phyloP scores from a whole-genome alignment of 2,329 filamentous ascomycete species.

The Stagonosporopsis vannaccii region DNA sequence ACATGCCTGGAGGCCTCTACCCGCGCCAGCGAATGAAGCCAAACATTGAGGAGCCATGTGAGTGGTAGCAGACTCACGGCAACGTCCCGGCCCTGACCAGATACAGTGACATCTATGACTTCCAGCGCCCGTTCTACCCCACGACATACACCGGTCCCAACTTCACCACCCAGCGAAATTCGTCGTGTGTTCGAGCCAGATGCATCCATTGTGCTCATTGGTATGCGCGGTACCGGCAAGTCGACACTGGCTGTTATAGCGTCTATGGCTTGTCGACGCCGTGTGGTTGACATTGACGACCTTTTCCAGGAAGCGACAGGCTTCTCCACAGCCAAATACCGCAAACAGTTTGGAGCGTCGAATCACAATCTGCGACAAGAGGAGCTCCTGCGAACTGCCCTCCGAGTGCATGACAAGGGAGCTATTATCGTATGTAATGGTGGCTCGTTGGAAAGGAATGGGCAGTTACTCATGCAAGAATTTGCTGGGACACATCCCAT shows the following conservation, averaged over 20 bases:
- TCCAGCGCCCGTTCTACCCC: slow-evolving; percentile 41
- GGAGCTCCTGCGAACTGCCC: slow-evolving; percentile 66
- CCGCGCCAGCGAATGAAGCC: slow-evolving; percentile 6
- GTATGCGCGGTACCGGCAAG: slow-evolving; percentile 77
- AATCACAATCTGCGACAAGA: slow-evolving; percentile 71
- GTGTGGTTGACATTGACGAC: slow-evolving; percentile 73
- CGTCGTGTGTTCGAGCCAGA: slow-evolving; percentile 61
- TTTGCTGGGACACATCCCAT: slow-evolving; percentile 72
- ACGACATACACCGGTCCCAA: slow-evolving; percentile 35
- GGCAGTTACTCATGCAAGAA: slow-evolving; percentile 66
- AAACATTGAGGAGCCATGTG: slow-evolving; percentile 17
- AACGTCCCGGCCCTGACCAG: slow-evolving; percentile 9
- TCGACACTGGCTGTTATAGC: slow-evolving; percentile 79
- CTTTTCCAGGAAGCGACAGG: slow-evolving; percentile 71
- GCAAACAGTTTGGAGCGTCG: slow-evolving; percentile 66
- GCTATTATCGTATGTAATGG: slow-evolving; percentile 76
- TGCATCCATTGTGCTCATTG: slow-evolving; percentile 76
- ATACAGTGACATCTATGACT: slow-evolving; percentile 26
- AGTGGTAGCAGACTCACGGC: not conserved
- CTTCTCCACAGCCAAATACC: slow-evolving; percentile 67
- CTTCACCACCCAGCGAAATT: slow-evolving; percentile 26
- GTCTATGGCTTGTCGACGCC: slow-evolving; percentile 72
- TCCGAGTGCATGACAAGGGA: slow-evolving; percentile 65
- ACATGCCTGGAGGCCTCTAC: slow-evolving; percentile 5
- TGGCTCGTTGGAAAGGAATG: slow-evolving; percentile 70